Percentiles rank a stretch among this genome's conserved stretches.
Evolutionary conservation across 2,329 filamentous ascomycete species (phyloP).

Genomic region (Ceratocystis cubensis): DNA sequence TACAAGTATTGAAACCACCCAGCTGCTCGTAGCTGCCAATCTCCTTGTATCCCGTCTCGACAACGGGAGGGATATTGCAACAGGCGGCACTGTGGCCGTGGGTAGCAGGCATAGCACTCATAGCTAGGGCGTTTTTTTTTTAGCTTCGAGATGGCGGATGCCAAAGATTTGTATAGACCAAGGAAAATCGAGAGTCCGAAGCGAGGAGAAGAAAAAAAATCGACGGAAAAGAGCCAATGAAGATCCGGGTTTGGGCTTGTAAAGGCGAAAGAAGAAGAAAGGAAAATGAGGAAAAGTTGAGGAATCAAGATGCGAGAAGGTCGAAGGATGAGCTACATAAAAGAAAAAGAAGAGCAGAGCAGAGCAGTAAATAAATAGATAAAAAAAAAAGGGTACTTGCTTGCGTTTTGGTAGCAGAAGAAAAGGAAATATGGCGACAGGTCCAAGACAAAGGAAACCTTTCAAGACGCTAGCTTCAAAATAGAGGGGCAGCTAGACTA

Average conservation of each 20-base stretch:
- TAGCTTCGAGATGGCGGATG: background rate
- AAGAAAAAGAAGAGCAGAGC: background rate
- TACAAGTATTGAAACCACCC: slow-evolving; percentile 42
- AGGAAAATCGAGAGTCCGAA: too few species aligned
- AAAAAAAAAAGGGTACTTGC: background rate
- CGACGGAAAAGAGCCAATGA: too few species aligned
- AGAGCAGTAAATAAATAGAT: background rate
- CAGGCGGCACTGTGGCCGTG: slow-evolving; percentile 44
- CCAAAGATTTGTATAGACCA: too few species aligned
- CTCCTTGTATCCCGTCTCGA: slow-evolving; percentile 42
- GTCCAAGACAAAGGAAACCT: background rate
- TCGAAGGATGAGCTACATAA: background rate
- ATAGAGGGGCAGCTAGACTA: too few species aligned
- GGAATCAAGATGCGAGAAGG: background rate
- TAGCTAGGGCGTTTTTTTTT: slow-evolving; percentile 22
- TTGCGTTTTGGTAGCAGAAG: background rate
- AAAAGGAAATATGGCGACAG: background rate
- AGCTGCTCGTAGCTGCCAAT: slow-evolving; percentile 47
- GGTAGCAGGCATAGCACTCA: slow-evolving; percentile 40
- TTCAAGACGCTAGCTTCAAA: too few species aligned
- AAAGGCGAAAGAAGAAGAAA: background rate
- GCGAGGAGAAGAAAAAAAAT: background rate
- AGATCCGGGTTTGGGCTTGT: background rate
- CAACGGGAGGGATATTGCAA: slow-evolving; percentile 37
- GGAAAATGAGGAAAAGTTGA: background rate